Conservation (phyloP, 2,329 filamentous ascomycete genomes). For the Cytospora piceae region DNA sequence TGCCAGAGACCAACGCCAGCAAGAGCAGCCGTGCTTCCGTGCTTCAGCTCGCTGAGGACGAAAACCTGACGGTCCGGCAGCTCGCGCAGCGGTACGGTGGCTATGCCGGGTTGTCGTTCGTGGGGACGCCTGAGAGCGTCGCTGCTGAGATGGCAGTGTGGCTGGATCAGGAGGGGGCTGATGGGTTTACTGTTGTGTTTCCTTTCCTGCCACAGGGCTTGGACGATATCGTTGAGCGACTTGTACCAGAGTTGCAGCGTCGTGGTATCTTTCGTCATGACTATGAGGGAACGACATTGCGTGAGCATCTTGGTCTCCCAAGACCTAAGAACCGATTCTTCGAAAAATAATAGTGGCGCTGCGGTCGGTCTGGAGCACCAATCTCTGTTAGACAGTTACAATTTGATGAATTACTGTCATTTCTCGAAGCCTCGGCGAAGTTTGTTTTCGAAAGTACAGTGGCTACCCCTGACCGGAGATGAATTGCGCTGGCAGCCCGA, state of each 20-base stretch:
- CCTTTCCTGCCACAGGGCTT: constrained; percentile 56
- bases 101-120: constrained; percentile 54
- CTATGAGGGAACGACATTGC: constrained; percentile 55
- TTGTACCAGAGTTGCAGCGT: constrained; percentile 56
- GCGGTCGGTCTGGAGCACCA: neutral
- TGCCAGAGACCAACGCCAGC: constrained; percentile 59
- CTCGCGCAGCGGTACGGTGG: constrained; percentile 55
- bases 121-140: constrained; percentile 52
- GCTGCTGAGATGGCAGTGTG: constrained; percentile 54
- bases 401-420: neutral
- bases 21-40: constrained; percentile 51
- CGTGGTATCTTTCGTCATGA: constrained; percentile 55
- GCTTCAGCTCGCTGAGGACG: constrained; percentile 48
- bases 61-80: constrained; percentile 54
- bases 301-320: constrained; percentile 58
- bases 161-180: constrained; percentile 51
- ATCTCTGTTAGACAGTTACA: neutral
- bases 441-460: neutral
- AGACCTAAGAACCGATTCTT: constrained; percentile 48
- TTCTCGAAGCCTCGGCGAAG: neutral
- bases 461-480: too few species aligned
- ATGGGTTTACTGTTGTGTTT: constrained; percentile 56
- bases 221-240: constrained; percentile 49
- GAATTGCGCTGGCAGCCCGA: too few species aligned
- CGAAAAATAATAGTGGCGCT: constrained; percentile 11